These are phyloP conservation scores for Solanum hybrid DNA, from an alignment of 305 asterid species.

Conservation along the genomic window DNA sequence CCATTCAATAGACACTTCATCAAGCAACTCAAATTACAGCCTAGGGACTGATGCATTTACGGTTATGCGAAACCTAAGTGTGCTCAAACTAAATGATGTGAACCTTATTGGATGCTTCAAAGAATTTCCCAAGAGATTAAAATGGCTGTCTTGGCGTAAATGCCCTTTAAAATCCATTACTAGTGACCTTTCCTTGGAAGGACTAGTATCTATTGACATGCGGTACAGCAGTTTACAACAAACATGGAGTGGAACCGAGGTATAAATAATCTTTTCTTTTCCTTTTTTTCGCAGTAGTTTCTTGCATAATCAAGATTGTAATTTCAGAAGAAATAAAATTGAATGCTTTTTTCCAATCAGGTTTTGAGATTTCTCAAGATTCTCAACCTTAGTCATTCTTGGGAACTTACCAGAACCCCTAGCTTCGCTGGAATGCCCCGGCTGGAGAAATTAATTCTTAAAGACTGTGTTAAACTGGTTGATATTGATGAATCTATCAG, in stretches of 20 bases:
- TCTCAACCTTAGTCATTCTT: slow-evolving; percentile 19
- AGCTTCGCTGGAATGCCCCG: slow-evolving; percentile 9
- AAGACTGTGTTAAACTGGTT: slow-evolving; percentile 6
- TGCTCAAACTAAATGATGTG: slow-evolving; percentile 11
- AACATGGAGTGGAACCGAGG: slow-evolving; percentile 13
- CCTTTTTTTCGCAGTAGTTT: background rate
- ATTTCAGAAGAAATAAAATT: background rate
- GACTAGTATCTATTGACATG: slow-evolving; percentile 16
- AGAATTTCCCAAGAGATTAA: slow-evolving; percentile 9
- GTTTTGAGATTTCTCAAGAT: slow-evolving; percentile 6
- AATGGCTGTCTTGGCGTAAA: slow-evolving; percentile 20
- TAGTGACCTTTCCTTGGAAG: slow-evolving; percentile 7
- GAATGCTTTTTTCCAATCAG: slow-evolving; percentile 1
- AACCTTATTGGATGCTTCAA: slow-evolving; percentile 10
- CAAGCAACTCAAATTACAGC: background rate
- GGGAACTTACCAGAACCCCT: slow-evolving; percentile 11
- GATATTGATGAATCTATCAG: slow-evolving; percentile 15
- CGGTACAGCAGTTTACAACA: slow-evolving; percentile 9
- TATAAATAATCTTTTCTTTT: background rate
- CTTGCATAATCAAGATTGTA: background rate
- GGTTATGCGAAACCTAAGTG: slow-evolving; percentile 1
- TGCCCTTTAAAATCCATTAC: slow-evolving; percentile 13
- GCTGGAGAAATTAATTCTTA: slow-evolving; percentile 12
- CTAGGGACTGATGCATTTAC: slow-evolving; percentile 11
- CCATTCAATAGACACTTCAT: background rate